phyloP scores from a whole-genome alignment of 176 grass and related monocot genomes.

The Lolium perenne region DNA sequence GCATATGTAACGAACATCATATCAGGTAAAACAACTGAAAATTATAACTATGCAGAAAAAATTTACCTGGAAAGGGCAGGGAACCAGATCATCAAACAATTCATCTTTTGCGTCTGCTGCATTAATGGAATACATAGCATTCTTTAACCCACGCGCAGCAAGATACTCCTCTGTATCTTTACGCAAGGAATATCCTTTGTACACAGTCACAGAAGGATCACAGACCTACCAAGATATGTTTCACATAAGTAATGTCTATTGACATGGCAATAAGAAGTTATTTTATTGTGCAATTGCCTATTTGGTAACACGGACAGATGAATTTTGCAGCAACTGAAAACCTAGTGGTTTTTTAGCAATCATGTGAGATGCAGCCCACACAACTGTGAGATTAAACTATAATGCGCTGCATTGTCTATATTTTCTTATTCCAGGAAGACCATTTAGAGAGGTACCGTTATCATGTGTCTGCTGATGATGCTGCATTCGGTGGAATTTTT shows the following conservation, averaged over 20 bases:
- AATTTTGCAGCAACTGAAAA: not conserved
- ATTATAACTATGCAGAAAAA: not conserved
- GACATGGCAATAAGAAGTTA: not conserved
- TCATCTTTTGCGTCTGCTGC: slow-evolving; percentile 68
- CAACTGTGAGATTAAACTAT: not conserved
- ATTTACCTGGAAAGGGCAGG: slow-evolving; percentile 88
- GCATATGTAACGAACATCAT: not conserved
- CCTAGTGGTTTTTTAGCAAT: not conserved
- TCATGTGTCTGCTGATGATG: not conserved
- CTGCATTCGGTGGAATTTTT: not conserved
- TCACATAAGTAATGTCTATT: slow-evolving; percentile 20
- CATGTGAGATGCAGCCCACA: not conserved
- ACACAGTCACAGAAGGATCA: slow-evolving; percentile 79
- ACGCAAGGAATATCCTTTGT: slow-evolving; percentile 68
- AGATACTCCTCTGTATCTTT: slow-evolving; percentile 85
- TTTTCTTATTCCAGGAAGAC: not conserved
- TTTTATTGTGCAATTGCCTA: not conserved
- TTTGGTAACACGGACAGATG: not conserved
- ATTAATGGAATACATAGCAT: slow-evolving; percentile 65
- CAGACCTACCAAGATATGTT: slow-evolving; percentile 47
- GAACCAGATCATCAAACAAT: slow-evolving; percentile 65
- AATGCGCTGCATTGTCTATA: not conserved
- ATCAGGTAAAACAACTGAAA: slow-evolving; percentile 14
- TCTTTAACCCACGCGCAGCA: slow-evolving; percentile 51
- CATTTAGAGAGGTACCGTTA: not conserved